Percentiles rank a stretch among this genome's conserved stretches.
phyloP scores from a whole-genome alignment of 345 rosid genomes.

The Leavenworthia alabamica region DNA sequence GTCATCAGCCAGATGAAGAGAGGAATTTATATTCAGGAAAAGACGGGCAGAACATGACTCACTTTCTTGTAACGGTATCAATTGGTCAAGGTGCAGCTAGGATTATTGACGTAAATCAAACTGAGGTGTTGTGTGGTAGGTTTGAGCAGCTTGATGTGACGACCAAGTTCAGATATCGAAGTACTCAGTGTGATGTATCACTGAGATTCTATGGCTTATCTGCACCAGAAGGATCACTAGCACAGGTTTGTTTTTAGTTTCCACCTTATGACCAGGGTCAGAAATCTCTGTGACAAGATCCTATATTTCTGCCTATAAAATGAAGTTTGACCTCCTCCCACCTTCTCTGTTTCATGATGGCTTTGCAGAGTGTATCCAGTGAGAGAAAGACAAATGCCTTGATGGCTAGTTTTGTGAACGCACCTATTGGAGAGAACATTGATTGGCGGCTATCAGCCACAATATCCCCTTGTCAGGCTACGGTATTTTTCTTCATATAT shows the following conservation, averaged over 20 bases:
- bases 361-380: constrained; percentile 81
- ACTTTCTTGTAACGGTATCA: constrained; percentile 65
- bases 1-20: constrained; percentile 87
- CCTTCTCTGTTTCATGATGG: constrained; percentile 16
- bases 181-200: constrained; percentile 66
- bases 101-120: constrained; percentile 56
- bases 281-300: background rate
- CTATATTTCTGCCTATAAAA: background rate
- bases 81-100: constrained; percentile 82
- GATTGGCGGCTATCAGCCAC: constrained; percentile 94
- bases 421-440: constrained; percentile 84
- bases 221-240: constrained; percentile 96
- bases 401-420: constrained; percentile 74
- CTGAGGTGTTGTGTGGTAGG: constrained; percentile 82
- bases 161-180: constrained; percentile 69
- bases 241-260: constrained; percentile 63
- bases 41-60: constrained; percentile 83
- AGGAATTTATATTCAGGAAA: constrained; percentile 49
- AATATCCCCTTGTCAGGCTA: constrained; percentile 94
- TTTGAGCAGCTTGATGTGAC: constrained; percentile 85
- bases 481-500: too few species aligned
- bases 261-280: too few species aligned
- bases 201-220: constrained; percentile 89
- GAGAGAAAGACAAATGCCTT: constrained; percentile 89
- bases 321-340: constrained; percentile 22